Conservation (phyloP, 2,329 filamentous ascomycete species). For the Pseudogymnoascus sp. region DNA sequence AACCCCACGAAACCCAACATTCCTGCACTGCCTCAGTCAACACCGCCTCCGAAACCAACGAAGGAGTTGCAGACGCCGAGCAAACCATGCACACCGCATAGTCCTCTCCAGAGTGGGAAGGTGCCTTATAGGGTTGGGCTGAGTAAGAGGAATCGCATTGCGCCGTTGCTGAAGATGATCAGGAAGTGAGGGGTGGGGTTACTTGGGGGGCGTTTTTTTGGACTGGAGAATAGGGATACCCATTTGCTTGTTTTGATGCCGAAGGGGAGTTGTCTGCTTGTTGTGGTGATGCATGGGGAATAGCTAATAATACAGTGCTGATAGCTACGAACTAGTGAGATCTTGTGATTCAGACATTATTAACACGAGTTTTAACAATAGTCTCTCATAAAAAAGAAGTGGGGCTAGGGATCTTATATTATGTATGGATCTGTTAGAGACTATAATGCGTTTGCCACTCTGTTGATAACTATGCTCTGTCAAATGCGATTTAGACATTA, state of each 20-base stretch:
- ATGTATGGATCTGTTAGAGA: not conserved
- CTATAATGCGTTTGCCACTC: not conserved
- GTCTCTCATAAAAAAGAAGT: slow-evolving; percentile 40
- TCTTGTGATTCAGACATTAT: not conserved
- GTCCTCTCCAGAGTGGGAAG: slow-evolving; percentile 25
- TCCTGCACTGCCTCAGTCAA: not conserved
- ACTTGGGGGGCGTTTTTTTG: not conserved
- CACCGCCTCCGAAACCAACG: not conserved
- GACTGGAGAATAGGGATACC: slow-evolving; percentile 4
- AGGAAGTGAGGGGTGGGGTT: slow-evolving; percentile 30
- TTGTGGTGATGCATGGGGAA: not conserved
- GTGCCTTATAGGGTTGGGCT: slow-evolving; percentile 38
- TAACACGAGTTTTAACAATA: slow-evolving; percentile 31
- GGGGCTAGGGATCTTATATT: not conserved
- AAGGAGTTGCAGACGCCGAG: slow-evolving; percentile 15
- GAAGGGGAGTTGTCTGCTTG: not conserved
- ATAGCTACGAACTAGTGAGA: not conserved
- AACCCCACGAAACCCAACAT: not conserved
- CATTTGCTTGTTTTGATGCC: slow-evolving; percentile 9
- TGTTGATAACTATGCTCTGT: not conserved
- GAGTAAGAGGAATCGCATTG: slow-evolving; percentile 38
- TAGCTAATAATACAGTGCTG: not conserved
- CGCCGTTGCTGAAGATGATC: slow-evolving; percentile 37
- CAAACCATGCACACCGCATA: slow-evolving; percentile 9
- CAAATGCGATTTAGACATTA: not conserved